Evolutionary conservation across 352 stramenopile species (phyloP), one percentile per base, ranked within the genome.

Genomic region (Pythium coloratum): DNA sequence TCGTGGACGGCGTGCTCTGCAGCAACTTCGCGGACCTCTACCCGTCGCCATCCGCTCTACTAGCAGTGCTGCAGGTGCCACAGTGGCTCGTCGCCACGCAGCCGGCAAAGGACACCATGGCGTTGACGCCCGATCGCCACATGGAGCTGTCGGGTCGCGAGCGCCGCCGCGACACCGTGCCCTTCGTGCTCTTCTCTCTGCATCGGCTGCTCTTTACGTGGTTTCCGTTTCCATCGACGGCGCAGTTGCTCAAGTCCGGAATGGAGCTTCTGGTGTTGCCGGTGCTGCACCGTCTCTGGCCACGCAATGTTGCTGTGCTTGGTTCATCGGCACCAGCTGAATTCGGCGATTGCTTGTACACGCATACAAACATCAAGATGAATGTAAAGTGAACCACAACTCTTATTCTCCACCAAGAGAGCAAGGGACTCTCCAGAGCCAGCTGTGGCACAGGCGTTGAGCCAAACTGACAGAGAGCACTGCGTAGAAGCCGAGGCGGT

Each of bases 1-100:
- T 93, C 56, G 80, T 91, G 50, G 72, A 88, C 50, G 80, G 80
- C 56, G 79, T 81, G 62, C 70, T 91, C 46, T 93, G 84, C 67
- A 90, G 82, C 67, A 93, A 89, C 76, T 93, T 91, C 55, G 84
- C 81, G 56, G 82, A 90, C 71, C 78, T 78, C 46, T 93, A 93
- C 46, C 80, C 77, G 26, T 57, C 57, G 32, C 40, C 33, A 53
- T 38, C 34, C 14, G 32, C 50, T 55, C 24, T 36, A 1, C 33
- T 28, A 36, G 13, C 12, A 32, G 20, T 55, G 30, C 26, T 55
- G 40, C 55, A 24, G 20, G n/a, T 28, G 57, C 30, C 32, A 2
- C 34, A 28, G 54, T 18, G 13, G 33, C 26, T 24, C 18, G 10
- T 40, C 9, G 9, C 26, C 26, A 9, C 20, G 28, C 51, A 40